Evolutionary conservation across 495 filamentous ascomycete genomes (phyloP).

Genomic region (Clohesyomyces aquaticus): DNA sequence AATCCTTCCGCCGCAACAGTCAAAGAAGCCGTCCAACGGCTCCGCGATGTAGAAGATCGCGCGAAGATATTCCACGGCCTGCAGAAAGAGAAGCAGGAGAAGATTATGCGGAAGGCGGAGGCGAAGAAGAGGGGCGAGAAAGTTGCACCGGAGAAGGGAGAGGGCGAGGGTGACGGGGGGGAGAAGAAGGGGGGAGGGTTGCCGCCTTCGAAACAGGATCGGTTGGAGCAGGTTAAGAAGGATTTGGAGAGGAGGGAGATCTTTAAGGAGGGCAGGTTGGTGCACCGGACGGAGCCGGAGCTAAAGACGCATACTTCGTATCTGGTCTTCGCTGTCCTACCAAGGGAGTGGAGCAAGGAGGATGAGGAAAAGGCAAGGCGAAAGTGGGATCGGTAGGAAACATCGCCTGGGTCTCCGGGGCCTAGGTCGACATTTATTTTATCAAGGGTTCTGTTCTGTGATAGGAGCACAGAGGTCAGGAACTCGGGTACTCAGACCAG

Average conservation of each 20-base stretch:
- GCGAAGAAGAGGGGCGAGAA: conserved; percentile 32
- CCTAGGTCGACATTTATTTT: too few species aligned
- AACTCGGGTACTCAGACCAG: too few species aligned
- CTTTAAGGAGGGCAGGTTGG: conserved; percentile 69
- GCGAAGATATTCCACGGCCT: conserved; percentile 59
- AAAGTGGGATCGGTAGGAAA: conserved; percentile 51
- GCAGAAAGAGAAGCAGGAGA: conserved; percentile 45
- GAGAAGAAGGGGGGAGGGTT: conserved; percentile 29
- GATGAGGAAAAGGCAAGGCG: conserved; percentile 72
- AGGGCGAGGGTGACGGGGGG: conserved; percentile 4
- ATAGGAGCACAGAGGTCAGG: too few species aligned
- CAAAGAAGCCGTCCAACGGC: conserved; percentile 71
- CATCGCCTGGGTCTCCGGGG: too few species aligned
- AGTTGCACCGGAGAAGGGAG: conserved; percentile 17
- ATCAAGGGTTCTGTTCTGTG: too few species aligned
- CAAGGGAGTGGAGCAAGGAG: conserved; percentile 78
- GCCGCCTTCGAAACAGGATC: conserved; percentile 30
- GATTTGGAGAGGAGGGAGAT: conserved; percentile 45
- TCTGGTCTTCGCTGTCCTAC: conserved; percentile 89
- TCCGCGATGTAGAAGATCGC: conserved; percentile 72
- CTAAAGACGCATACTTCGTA: conserved; percentile 95
- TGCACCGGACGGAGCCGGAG: conserved; percentile 81
- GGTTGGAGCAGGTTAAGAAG: conserved; percentile 42
- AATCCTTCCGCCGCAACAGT: conserved; percentile 68
- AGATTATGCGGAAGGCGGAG: conserved; percentile 24